A percentile compares a stretch with the other conserved stretches of the same genome.
Evolutionary conservation across 2,329 filamentous ascomycete genomes (phyloP).

Genomic region (Seiridium cupressi): DNA sequence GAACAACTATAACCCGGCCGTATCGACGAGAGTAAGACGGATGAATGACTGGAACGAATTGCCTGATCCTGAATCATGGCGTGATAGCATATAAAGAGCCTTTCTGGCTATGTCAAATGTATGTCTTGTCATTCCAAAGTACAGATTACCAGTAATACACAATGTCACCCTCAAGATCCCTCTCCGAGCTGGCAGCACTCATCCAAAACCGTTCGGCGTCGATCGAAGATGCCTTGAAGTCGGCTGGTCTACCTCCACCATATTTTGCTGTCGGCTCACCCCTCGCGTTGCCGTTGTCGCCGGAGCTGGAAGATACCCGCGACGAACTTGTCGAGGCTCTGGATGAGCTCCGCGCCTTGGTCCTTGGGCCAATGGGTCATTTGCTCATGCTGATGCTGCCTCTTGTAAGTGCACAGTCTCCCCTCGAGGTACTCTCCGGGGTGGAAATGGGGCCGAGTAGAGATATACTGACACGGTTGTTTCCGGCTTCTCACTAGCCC

Average conservation of each 20-base stretch:
- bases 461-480: no score
- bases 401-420: background rate
- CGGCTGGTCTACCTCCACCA: background rate
- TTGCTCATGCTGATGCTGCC: background rate
- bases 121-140: no score
- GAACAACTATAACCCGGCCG: no score
- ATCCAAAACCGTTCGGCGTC: background rate
- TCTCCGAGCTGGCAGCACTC: background rate
- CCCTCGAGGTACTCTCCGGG: no score
- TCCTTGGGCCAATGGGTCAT: background rate
- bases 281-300: background rate
- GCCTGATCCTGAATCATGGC: no score
- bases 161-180: background rate
- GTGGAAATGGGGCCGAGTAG: no score
- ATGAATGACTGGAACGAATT: no score
- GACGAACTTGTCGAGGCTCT: conserved; percentile 9
- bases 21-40: no score
- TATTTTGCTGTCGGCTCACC: background rate
- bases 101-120: no score
- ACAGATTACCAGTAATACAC: background rate
- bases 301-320: conserved; percentile 3
- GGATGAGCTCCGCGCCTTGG: conserved; percentile 10
- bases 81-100: no score
- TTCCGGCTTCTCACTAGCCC: background rate
- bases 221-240: background rate